Conservation (phyloP, 768 basidiomycete genomes). For the Mycena albidolilacea region DNA sequence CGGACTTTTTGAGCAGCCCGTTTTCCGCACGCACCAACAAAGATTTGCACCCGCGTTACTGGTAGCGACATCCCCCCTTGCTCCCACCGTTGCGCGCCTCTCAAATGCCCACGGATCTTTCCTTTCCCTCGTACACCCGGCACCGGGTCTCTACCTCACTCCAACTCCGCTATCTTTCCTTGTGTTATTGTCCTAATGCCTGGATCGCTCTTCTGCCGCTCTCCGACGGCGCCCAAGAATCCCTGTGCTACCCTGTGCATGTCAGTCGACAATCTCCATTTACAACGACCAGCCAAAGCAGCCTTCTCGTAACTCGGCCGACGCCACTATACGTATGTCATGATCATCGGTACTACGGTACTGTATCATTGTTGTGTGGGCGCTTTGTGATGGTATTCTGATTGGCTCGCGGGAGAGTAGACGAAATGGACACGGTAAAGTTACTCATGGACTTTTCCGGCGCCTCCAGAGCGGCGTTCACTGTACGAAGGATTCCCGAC, state of each 20-base stretch:
- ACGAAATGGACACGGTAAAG: no score
- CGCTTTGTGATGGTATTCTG: no score
- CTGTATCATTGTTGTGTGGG: no score
- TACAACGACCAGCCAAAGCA: no score
- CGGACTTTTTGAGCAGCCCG: neutral
- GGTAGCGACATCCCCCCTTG: neutral
- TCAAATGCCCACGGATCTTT: slow-evolving; percentile 3
- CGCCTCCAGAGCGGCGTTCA: no score
- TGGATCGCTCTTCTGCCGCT: neutral
- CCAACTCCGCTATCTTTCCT: neutral
- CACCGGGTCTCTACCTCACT: neutral
- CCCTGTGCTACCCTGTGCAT: neutral
- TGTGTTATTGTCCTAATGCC: neutral
- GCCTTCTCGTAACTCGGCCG: no score
- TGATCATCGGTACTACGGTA: no score
- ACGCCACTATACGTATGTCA: no score
- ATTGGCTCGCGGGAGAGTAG: no score
- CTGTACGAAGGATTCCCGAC: no score
- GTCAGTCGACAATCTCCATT: neutral
- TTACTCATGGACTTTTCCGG: no score
- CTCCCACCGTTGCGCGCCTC: neutral
- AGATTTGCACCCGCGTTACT: neutral
- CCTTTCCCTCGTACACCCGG: neutral
- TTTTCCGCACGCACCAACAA: neutral
- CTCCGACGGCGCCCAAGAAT: neutral